Percentiles rank a stretch among this genome's conserved stretches.
Evolutionary conservation across 208 protist genomes (phyloP).

Genomic region (Leishmania major): DNA sequence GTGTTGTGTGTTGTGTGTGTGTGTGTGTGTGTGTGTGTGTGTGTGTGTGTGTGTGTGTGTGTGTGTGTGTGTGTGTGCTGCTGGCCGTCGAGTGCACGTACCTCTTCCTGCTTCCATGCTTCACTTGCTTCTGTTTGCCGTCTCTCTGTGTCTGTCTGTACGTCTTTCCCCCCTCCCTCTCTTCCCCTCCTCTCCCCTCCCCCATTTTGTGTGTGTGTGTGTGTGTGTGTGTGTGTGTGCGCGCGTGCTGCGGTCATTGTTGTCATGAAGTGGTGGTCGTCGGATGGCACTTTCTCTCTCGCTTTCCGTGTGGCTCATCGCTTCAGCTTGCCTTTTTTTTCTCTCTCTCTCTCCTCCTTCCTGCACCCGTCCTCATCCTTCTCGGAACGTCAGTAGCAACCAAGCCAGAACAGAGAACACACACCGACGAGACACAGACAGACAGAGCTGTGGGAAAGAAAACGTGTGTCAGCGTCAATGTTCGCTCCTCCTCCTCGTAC

Average conservation of each 20-base stretch:
- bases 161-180: too few species aligned
- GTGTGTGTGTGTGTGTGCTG: neutral
- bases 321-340: neutral
- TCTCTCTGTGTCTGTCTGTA: neutral
- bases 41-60: fast-evolving
- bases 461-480: neutral
- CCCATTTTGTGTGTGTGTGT: neutral
- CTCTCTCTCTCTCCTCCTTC: neutral
- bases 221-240: neutral
- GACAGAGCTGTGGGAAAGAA: neutral
- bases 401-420: neutral
- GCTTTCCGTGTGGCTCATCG: neutral
- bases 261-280: neutral
- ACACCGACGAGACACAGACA: neutral
- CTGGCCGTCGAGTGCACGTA: neutral
- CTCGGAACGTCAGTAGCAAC: neutral
- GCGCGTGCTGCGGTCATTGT: neutral
- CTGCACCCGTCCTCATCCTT: neutral
- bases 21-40: neutral
- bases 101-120: neutral
- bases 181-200: too few species aligned
- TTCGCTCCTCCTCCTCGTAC: neutral
- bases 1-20: fast-evolving
- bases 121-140: neutral
- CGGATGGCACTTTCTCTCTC: neutral